Percentiles rank a stretch among this genome's conserved stretches.
Conservation (phyloP, 805 yeast genomes). For the Komagataella kurtzmanii region DNA sequence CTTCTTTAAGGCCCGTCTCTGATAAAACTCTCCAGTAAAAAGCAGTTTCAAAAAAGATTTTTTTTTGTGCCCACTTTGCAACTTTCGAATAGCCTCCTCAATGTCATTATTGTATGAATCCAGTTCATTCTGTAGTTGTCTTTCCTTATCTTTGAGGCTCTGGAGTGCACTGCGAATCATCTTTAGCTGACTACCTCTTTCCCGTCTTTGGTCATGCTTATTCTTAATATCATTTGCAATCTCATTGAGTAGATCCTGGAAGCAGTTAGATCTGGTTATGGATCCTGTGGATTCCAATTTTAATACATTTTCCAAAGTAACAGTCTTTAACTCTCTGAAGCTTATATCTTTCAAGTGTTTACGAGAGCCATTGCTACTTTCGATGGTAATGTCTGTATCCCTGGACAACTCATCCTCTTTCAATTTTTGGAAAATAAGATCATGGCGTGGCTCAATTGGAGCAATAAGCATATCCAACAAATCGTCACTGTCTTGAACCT, state of each 20-base stretch:
- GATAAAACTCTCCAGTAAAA: constrained; percentile 66
- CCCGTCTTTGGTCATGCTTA: constrained; percentile 28
- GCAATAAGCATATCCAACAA: constrained; percentile 57
- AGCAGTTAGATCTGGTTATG: constrained; percentile 54
- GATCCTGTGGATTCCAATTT: constrained; percentile 60
- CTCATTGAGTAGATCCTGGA: constrained; percentile 69
- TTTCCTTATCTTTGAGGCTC: constrained; percentile 30
- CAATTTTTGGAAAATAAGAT: constrained; percentile 43
- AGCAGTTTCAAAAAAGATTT: constrained; percentile 34
- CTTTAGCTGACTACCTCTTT: constrained; percentile 25
- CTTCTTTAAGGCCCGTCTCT: constrained; percentile 56
- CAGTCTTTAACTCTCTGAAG: constrained; percentile 67
- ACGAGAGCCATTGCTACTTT: constrained; percentile 28
- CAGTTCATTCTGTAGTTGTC: constrained; percentile 28
- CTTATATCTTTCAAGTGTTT: constrained; percentile 35
- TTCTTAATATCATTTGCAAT: constrained; percentile 66
- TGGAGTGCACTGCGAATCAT: constrained; percentile 27
- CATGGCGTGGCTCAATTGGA: constrained; percentile 59
- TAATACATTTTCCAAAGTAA: constrained; percentile 60
- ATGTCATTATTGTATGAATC: constrained; percentile 33
- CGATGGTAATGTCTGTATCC: constrained; percentile 13
- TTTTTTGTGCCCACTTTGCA: constrained; percentile 31
- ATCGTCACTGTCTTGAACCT: constrained; percentile 63
- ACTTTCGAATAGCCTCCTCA: constrained; percentile 25
- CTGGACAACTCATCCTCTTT: constrained; percentile 26